These are phyloP conservation scores for Cryphonectria carpinicola DNA, from an alignment of 2,329 filamentous ascomycete species.

Conservation along the genomic window DNA sequence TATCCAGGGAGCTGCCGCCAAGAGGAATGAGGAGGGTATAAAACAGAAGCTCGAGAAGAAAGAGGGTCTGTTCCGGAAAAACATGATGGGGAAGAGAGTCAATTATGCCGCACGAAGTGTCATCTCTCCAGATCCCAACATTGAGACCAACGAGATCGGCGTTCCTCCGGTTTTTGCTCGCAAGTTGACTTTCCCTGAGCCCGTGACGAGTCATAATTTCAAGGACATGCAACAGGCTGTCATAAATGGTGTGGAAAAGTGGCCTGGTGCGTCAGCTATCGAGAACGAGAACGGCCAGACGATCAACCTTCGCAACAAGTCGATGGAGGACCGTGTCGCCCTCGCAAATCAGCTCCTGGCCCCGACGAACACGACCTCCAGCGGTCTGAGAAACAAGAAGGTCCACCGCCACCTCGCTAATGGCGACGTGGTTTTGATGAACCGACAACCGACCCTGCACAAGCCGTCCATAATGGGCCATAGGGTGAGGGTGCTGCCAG, in stretches of 20 bases:
- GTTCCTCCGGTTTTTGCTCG: slow-evolving; percentile 97
- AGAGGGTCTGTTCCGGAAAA: slow-evolving; percentile 96
- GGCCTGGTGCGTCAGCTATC: slow-evolving; percentile 92
- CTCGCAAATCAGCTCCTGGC: slow-evolving; percentile 92
- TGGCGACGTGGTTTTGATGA: slow-evolving; percentile 97
- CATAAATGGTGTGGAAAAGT: slow-evolving; percentile 90
- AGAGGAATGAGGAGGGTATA: slow-evolving; percentile 86
- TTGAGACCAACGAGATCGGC: slow-evolving; percentile 98
- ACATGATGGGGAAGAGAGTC: slow-evolving; percentile 99
- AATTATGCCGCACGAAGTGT: slow-evolving; percentile 97
- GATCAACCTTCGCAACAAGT: slow-evolving; percentile 84
- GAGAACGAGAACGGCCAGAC: slow-evolving; percentile 96
- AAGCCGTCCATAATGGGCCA: slow-evolving; percentile 99
- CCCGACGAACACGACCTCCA: slow-evolving; percentile 74
- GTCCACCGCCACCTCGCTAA: slow-evolving; percentile 95
- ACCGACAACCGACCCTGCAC: slow-evolving; percentile 94
- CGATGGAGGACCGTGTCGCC: slow-evolving; percentile 82
- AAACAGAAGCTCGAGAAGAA: slow-evolving; percentile 99
- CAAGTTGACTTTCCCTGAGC: slow-evolving; percentile 95
- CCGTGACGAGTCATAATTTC: slow-evolving; percentile 96
- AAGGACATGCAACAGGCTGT: slow-evolving; percentile 95
- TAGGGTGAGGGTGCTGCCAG: slow-evolving; percentile 85
- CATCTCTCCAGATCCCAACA: slow-evolving; percentile 97
- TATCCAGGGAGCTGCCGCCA: slow-evolving; percentile 75
- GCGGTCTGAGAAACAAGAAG: slow-evolving; percentile 87